Evolutionary conservation across 352 stramenopile genomes (phyloP).

Genomic region (Globisporangium cystogenes): DNA sequence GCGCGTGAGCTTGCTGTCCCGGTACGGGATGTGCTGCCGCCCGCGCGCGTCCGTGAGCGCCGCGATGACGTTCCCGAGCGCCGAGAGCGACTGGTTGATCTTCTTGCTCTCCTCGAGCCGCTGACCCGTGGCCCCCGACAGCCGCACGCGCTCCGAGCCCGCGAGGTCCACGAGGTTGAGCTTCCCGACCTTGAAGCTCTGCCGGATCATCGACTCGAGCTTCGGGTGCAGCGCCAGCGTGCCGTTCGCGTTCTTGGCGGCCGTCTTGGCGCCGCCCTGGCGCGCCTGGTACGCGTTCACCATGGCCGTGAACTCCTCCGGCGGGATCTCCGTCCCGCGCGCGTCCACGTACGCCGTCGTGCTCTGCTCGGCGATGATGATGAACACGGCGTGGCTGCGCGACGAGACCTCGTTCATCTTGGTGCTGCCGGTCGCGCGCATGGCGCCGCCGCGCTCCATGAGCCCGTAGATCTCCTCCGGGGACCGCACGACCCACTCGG

Average conservation of each 20-base stretch:
- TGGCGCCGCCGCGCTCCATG: constrained; percentile 88
- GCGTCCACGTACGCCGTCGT: constrained; percentile 87
- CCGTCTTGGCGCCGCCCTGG: constrained; percentile 15
- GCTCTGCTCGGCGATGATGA: constrained; percentile 93
- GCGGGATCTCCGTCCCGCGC: constrained; percentile 69
- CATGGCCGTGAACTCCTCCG: constrained; percentile 82
- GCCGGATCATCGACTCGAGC: constrained; percentile 85
- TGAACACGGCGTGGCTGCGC: constrained; percentile 91
- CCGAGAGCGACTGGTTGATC: constrained; percentile 91
- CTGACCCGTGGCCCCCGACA: constrained; percentile 84
- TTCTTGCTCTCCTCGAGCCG: constrained; percentile 91
- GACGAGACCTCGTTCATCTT: constrained; percentile 90
- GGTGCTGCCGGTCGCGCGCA: constrained; percentile 78
- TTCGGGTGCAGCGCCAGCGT: constrained; percentile 49
- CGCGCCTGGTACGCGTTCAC: constrained; percentile 71
- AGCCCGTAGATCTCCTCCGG: constrained; percentile 93
- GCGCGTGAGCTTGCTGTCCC: constrained; percentile 91
- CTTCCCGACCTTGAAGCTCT: constrained; percentile 94
- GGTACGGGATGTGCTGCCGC: constrained; percentile 91
- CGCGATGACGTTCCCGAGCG: constrained; percentile 89
- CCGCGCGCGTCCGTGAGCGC: constrained; percentile 84
- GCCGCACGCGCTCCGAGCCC: constrained; percentile 85
- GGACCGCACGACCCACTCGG: constrained; percentile 91
- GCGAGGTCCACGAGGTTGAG: constrained; percentile 93
- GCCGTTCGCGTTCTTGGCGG: constrained; percentile 19